Conservation (phyloP, 805 yeast genomes). For the Starmerella bombi region DNA sequence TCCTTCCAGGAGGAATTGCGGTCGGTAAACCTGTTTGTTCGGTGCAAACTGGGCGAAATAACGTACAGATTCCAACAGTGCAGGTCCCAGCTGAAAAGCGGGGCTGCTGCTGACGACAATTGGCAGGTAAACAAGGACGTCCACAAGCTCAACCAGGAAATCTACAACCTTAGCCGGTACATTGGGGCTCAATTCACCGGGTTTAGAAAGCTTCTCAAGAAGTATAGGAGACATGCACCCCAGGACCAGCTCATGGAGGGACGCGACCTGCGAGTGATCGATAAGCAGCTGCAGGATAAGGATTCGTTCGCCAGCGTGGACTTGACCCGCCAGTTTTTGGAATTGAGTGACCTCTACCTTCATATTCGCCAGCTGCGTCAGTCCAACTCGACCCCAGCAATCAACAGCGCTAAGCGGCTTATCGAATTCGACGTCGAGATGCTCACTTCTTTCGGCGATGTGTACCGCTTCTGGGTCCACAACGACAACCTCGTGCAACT, state of each 20-base stretch:
- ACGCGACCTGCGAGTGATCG: conserved; percentile 17
- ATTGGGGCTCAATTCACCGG: conserved; percentile 61
- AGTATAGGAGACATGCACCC: conserved; percentile 39
- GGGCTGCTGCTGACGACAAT: background rate
- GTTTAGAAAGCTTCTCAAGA: conserved; percentile 58
- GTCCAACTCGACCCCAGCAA: background rate
- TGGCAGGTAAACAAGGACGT: conserved; percentile 29
- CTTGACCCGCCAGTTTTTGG: conserved; percentile 47
- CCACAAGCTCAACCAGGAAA: conserved; percentile 35
- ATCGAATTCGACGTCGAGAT: conserved; percentile 27
- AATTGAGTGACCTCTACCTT: conserved; percentile 43
- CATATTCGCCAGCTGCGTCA: conserved; percentile 24
- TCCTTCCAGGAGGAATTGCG: conserved; percentile 17
- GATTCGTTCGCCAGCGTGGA: conserved; percentile 50
- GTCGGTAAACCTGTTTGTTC: conserved; percentile 42
- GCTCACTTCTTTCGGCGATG: conserved; percentile 28
- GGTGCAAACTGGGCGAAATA: conserved; percentile 57
- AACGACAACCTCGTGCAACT: conserved; percentile 45
- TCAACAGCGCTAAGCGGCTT: background rate
- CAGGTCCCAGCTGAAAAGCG: conserved; percentile 19
- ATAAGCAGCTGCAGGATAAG: conserved; percentile 31
- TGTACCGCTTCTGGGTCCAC: conserved; percentile 41
- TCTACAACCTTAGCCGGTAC: conserved; percentile 57
- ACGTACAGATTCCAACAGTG: conserved; percentile 37
- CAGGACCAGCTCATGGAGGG: conserved; percentile 23